Percentiles rank a stretch among this genome's conserved stretches.
These are phyloP conservation scores for Excoecaria cochinchinensis DNA, from an alignment of 345 rosid species.

Conservation along the genomic window DNA sequence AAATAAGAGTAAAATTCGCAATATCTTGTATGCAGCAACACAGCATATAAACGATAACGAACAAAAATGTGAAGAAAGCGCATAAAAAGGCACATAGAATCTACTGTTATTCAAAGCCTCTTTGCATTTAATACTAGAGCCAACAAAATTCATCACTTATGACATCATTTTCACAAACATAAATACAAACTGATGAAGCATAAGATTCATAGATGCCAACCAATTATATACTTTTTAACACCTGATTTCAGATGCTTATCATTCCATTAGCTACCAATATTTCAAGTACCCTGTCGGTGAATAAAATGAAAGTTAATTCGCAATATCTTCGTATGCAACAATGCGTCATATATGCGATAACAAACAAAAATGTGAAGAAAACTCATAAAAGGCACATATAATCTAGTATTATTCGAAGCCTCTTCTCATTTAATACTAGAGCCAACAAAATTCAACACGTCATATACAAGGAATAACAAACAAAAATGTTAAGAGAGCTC, in stretches of 20 bases:
- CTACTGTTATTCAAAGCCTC: neutral
- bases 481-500: too few species aligned
- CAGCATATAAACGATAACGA: neutral
- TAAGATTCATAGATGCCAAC: neutral
- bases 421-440: neutral
- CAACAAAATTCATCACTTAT: neutral
- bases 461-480: neutral
- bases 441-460: neutral
- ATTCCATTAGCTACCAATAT: slow-evolving; percentile 4
- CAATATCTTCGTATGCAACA: neutral
- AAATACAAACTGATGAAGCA: slow-evolving; percentile 6
- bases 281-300: slow-evolving; percentile 1
- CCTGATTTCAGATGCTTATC: neutral
- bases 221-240: too few species aligned
- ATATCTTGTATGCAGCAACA: neutral
- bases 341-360: neutral
- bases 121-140: neutral
- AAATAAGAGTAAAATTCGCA: neutral
- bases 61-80: neutral
- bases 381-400: neutral
- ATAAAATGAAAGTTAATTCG: neutral
- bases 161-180: neutral
- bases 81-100: neutral
- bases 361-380: neutral
- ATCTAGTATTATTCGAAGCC: neutral